These are phyloP conservation scores for Alopecurus myosuroides DNA, from an alignment of 176 grass and related monocot genomes.

Conservation along the genomic window DNA sequence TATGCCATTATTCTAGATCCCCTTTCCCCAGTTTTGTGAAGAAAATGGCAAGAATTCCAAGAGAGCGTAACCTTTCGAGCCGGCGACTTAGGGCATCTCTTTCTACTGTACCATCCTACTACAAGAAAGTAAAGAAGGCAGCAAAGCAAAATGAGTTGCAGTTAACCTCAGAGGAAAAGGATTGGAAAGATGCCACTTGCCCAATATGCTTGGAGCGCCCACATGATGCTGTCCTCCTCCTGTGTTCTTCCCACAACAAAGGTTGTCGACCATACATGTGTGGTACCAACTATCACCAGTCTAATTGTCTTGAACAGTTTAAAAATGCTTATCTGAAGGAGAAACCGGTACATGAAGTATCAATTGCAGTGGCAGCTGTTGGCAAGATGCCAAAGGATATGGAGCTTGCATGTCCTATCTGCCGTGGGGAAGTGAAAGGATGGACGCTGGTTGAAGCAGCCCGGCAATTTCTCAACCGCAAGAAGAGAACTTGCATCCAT, in stretches of 20 bases:
- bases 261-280: constrained; percentile 95
- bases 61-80: not conserved
- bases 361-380: not conserved
- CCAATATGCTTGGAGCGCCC: constrained; percentile 86
- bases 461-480: constrained; percentile 58
- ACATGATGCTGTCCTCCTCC: constrained; percentile 82
- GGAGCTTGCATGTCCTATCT: constrained; percentile 72
- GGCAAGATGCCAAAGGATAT: constrained; percentile 38
- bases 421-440: constrained; percentile 73
- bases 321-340: constrained; percentile 59
- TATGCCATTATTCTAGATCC: not conserved
- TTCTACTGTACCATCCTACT: constrained; percentile 15
- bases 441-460: constrained; percentile 77
- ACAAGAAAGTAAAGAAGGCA: constrained; percentile 25
- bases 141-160: constrained; percentile 30
- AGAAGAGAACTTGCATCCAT: constrained; percentile 64
- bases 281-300: constrained; percentile 60
- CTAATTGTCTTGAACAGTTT: constrained; percentile 85
- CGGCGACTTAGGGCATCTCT: constrained; percentile 10
- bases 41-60: constrained; percentile 55
- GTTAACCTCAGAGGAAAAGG: constrained; percentile 44
- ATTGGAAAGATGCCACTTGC: constrained; percentile 71
- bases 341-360: constrained; percentile 3
- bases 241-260: constrained; percentile 80
- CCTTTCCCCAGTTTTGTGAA: constrained; percentile 27